A percentile compares a stretch with the other conserved stretches of the same genome.
Evolutionary conservation across 2,329 filamentous ascomycete genomes (phyloP).

Genomic region (Talaromyces sp.): DNA sequence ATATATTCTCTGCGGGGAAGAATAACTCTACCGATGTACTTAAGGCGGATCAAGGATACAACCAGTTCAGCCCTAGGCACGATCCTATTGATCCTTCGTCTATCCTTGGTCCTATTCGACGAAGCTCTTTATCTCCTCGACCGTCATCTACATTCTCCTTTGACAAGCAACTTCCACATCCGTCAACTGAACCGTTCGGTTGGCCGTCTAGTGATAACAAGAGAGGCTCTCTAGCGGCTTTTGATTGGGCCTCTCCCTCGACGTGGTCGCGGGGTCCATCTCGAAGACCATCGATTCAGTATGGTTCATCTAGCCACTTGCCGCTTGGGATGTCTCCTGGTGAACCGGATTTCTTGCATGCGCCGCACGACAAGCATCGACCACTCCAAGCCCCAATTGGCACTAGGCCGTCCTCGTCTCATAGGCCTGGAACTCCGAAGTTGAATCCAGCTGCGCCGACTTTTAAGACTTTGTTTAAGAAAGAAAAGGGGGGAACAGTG

Average conservation of each 20-base stretch:
- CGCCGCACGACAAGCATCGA: constrained; percentile 46
- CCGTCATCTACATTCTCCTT: constrained; percentile 55
- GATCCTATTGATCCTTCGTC: constrained; percentile 47
- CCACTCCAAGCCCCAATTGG: constrained; percentile 69
- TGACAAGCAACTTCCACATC: constrained; percentile 62
- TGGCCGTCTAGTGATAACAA: constrained; percentile 56
- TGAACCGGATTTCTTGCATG: constrained; percentile 48
- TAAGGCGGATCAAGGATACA: constrained; percentile 40
- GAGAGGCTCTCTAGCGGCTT: constrained; percentile 48
- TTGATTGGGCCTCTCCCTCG: constrained; percentile 52
- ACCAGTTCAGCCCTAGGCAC: constrained; percentile 46
- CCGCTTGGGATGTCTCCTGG: constrained; percentile 51
- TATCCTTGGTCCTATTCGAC: constrained; percentile 41
- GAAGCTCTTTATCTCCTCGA: constrained; percentile 44
- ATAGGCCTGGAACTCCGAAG: constrained; percentile 55
- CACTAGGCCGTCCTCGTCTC: constrained; percentile 63
- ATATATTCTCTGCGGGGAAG: constrained; percentile 42
- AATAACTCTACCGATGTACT: constrained; percentile 31
- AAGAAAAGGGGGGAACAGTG: constrained; percentile 40
- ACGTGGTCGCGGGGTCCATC: constrained; percentile 75
- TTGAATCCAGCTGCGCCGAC: constrained; percentile 87
- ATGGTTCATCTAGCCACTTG: constrained; percentile 66
- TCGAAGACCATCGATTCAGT: constrained; percentile 74
- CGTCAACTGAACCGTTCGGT: constrained; percentile 76
- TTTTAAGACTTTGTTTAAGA: constrained; percentile 69